Evolutionary conservation across 2,329 filamentous ascomycete genomes (phyloP), one percentile per base, ranked within the genome.

Genomic region (Fusarium torreyae): DNA sequence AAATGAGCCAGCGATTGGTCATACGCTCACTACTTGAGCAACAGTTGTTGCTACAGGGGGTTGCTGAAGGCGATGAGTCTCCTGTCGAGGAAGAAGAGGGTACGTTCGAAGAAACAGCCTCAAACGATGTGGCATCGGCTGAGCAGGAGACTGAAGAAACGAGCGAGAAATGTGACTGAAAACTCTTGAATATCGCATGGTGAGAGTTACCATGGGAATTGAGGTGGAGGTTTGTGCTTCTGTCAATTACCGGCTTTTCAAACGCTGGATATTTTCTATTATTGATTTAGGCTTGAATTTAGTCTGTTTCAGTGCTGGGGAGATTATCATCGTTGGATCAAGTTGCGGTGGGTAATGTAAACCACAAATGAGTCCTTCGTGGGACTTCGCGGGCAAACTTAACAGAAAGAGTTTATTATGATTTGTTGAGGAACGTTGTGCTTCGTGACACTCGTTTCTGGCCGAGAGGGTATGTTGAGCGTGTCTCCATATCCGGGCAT

Each of bases 61-160:
- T 28, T 11, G 5, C 6, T 11, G 13, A 33, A 9, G 2, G 3
- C 2, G 15, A 6, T 7, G n/a, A 26, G 10, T 14, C 18, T 1
- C 20, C 4, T 6, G 18, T 40, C 3, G 22, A 14, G 13, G 50
- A 64, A 1, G 3, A 38, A 13, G 18, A 33, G 5, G 18, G 31
- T 38, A 45, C 43, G 6, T 2, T 24, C 8, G n/a, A 10, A 11
- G 24, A 45, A 1, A 5, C 24, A 31, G 17, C 28, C 17, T 11
- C 9, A 20, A 6, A 20, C 2, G 28, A 46, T 33, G 26, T 15
- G 26, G 6, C n/a, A 15, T n/a, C 44, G 15, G 18, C 17, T 20
- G 26, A 20, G 10, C 24, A 33, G 26, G 28, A 31, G 1, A 7
- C n/a, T 17, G 28, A 33, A 15, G 28, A 33, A n/a, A 8, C 4